A percentile compares a stretch with the other conserved stretches of the same genome.
phyloP scores from a whole-genome alignment of 1,139 yeast species.

The Sugiyamaella grinbergsii region DNA sequence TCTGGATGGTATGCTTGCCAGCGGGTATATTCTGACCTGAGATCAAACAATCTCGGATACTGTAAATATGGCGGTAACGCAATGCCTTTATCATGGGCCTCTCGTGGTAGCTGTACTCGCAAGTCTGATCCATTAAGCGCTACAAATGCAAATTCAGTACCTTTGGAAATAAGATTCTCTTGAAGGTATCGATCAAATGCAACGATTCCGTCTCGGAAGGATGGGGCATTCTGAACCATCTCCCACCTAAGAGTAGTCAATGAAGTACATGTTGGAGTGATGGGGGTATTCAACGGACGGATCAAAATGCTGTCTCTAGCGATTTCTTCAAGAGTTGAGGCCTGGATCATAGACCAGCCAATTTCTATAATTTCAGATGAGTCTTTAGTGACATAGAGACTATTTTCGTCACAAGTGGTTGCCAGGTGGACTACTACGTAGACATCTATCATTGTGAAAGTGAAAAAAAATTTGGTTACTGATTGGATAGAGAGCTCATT shows the following conservation, averaged over 20 bases:
- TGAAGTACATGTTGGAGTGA: constrained; percentile 58
- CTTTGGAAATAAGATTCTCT: constrained; percentile 47
- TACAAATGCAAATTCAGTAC: constrained; percentile 64
- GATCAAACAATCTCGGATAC: constrained; percentile 75
- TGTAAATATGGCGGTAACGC: constrained; percentile 73
- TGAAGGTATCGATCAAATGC: constrained; percentile 55
- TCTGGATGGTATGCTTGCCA: constrained; percentile 74
- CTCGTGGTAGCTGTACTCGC: constrained; percentile 76
- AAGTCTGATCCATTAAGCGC: constrained; percentile 68
- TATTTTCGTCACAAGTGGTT: constrained; percentile 70
- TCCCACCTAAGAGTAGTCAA: constrained; percentile 64
- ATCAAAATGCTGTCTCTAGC: constrained; percentile 52
- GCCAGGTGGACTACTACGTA: constrained; percentile 65
- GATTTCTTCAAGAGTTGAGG: constrained; percentile 41
- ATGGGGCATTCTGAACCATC: constrained; percentile 52
- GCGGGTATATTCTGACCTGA: constrained; percentile 68
- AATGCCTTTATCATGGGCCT: constrained; percentile 75
- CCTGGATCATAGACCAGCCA: constrained; percentile 60
- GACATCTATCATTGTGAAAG: constrained; percentile 55
- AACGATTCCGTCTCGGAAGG: constrained; percentile 61
- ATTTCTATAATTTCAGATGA: constrained; percentile 66
- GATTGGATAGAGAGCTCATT: not conserved
- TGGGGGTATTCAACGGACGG: constrained; percentile 67
- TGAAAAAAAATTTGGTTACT: too few species aligned
- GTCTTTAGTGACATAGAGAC: constrained; percentile 61